Evolutionary conservation across 306 rosid genomes (phyloP).

Genomic region (Lathyrus aphaca): DNA sequence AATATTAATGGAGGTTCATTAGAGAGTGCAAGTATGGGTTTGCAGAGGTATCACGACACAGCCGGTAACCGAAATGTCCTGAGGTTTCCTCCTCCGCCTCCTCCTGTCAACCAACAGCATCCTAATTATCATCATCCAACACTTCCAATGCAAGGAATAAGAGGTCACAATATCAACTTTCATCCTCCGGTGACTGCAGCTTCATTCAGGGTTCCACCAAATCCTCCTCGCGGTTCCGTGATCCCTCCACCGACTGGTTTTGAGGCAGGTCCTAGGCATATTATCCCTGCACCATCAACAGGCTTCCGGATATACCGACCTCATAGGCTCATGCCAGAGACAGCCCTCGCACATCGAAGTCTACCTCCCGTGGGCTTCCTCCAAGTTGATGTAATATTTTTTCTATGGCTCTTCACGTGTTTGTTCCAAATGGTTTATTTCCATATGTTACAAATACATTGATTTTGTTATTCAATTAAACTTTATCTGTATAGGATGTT

Average conservation of each 20-base stretch:
- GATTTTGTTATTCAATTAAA: slow-evolving; percentile 33
- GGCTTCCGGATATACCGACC: slow-evolving; percentile 70
- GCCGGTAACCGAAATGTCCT: slow-evolving; percentile 54
- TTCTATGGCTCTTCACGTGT: slow-evolving; percentile 13
- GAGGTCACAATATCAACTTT: slow-evolving; percentile 67
- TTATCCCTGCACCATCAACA: slow-evolving; percentile 53
- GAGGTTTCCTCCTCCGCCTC: slow-evolving; percentile 69
- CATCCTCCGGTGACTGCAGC: slow-evolving; percentile 63
- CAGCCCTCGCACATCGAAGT: slow-evolving; percentile 63
- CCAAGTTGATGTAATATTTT: slow-evolving; percentile 74
- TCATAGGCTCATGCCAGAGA: slow-evolving; percentile 58
- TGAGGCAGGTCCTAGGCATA: slow-evolving; percentile 69
- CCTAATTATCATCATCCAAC: slow-evolving; percentile 63
- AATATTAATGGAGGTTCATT: slow-evolving; percentile 53
- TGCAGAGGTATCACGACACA: slow-evolving; percentile 79
- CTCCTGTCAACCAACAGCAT: slow-evolving; percentile 56
- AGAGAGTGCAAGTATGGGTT: slow-evolving; percentile 60
- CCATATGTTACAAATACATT: background rate
- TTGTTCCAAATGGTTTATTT: background rate
- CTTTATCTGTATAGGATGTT: slow-evolving; percentile 66
- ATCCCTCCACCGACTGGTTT: slow-evolving; percentile 61
- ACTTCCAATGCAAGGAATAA: slow-evolving; percentile 64
- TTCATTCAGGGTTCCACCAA: slow-evolving; percentile 68
- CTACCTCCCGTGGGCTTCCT: slow-evolving; percentile 69
- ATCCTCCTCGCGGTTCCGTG: slow-evolving; percentile 51